Evolutionary conservation across 331 rosid species (phyloP).

Genomic region (Saraca asoca): DNA sequence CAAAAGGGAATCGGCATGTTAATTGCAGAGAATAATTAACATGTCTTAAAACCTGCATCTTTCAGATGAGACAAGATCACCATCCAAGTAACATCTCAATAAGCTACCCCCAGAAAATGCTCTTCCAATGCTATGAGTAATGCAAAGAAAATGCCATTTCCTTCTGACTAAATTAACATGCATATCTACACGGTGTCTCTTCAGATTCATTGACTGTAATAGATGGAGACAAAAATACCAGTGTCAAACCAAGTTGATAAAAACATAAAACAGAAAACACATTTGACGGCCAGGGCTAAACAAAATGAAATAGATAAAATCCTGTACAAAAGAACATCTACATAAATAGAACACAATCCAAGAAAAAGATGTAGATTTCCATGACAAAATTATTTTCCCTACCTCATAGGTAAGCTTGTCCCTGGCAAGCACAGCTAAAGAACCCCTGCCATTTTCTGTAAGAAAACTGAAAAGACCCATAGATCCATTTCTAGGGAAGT

Average conservation of each 20-base stretch:
- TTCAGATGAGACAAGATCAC: slow-evolving; percentile 89
- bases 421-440: slow-evolving; percentile 75
- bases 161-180: slow-evolving; percentile 60
- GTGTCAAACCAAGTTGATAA: slow-evolving; percentile 32
- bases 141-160: slow-evolving; percentile 95
- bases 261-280: slow-evolving; percentile 5
- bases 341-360: slow-evolving; percentile 16
- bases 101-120: slow-evolving; percentile 97
- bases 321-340: slow-evolving; percentile 7
- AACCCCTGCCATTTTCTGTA: slow-evolving; percentile 87
- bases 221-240: slow-evolving; percentile 18
- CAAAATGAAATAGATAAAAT: slow-evolving; percentile 17
- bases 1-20: slow-evolving; percentile 11
- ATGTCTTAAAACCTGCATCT: slow-evolving; percentile 79
- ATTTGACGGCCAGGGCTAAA: slow-evolving; percentile 20
- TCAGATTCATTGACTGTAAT: slow-evolving; percentile 77
- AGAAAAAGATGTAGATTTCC: slow-evolving; percentile 30
- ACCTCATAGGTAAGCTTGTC: slow-evolving; percentile 88
- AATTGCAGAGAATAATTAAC: slow-evolving; percentile 17
- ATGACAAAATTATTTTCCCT: slow-evolving; percentile 26
- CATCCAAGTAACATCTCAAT: slow-evolving; percentile 85
- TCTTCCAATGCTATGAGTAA: slow-evolving; percentile 96
- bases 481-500: slow-evolving; percentile 80
- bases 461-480: slow-evolving; percentile 95
- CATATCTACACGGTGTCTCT: slow-evolving; percentile 76